These are phyloP conservation scores for Malassezia cuniculi DNA, from an alignment of 1,284 basidiomycete genomes.

Conservation along the genomic window DNA sequence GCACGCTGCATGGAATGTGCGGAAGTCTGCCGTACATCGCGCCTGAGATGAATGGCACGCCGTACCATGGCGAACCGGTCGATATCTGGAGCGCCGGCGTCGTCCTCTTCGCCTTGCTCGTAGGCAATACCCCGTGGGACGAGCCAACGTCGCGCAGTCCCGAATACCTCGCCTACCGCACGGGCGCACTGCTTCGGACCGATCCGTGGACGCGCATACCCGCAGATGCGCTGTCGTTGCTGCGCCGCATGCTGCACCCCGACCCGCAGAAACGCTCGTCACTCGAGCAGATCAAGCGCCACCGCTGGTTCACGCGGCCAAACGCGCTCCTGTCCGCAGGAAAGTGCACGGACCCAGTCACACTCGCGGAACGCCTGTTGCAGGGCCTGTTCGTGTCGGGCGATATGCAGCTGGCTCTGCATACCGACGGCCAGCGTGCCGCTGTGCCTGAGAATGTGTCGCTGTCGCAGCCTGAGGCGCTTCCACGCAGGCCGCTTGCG, in stretches of 20 bases:
- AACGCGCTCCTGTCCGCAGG: constrained; percentile 34
- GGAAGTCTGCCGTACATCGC: constrained; percentile 91
- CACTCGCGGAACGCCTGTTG: constrained; percentile 40
- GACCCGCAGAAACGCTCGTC: constrained; percentile 26
- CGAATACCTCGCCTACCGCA: constrained; percentile 65
- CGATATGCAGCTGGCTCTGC: constrained; percentile 35
- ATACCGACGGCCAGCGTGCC: constrained; percentile 38
- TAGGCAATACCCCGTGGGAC: constrained; percentile 96
- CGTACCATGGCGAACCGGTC: constrained; percentile 80
- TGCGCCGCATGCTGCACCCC: constrained; percentile 37
- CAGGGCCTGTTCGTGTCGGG: constrained; percentile 40
- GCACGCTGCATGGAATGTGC: constrained; percentile 50
- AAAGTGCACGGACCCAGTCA: constrained; percentile 37
- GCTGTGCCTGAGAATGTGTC: constrained; percentile 37
- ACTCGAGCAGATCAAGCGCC: constrained; percentile 34
- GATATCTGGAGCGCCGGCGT: constrained; percentile 90
- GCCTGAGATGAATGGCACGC: constrained; percentile 54
- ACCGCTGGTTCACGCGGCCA: constrained; percentile 38
- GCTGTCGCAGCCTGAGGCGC: constrained; percentile 40
- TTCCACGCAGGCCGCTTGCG: constrained; percentile 20
- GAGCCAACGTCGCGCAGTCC: constrained; percentile 67
- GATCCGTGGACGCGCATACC: constrained; percentile 69
- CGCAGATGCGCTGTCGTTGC: constrained; percentile 49
- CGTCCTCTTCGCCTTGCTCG: constrained; percentile 82
- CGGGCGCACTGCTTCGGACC: constrained; percentile 58